Evolutionary conservation across 2,329 filamentous ascomycete species (phyloP).

Genomic region (Ascochyta koolunga): DNA sequence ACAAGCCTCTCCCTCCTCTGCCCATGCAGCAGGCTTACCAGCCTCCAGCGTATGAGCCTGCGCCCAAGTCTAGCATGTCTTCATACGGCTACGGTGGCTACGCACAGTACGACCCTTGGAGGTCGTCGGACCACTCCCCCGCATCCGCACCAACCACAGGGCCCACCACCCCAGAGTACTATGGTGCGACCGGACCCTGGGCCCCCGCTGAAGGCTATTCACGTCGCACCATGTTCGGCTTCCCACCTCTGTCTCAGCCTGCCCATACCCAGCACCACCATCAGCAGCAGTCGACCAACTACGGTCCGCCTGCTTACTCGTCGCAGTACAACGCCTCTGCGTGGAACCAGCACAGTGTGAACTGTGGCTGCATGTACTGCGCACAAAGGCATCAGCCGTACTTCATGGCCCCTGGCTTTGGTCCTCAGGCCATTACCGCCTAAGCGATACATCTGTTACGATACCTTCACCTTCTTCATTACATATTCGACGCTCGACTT

Average conservation of each 20-base stretch:
- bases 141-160: constrained; percentile 61
- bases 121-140: constrained; percentile 54
- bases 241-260: constrained; percentile 46
- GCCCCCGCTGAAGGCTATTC: constrained; percentile 53
- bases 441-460: constrained; percentile 15
- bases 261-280: constrained; percentile 51
- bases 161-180: constrained; percentile 61
- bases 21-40: constrained; percentile 51
- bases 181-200: constrained; percentile 55
- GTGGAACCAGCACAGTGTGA: constrained; percentile 47
- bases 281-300: constrained; percentile 50
- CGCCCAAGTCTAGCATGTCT: constrained; percentile 44
- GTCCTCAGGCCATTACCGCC: constrained; percentile 47
- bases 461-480: constrained; percentile 21
- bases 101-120: constrained; percentile 52
- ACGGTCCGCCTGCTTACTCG: constrained; percentile 42
- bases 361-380: constrained; percentile 48
- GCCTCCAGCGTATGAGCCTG: constrained; percentile 41
- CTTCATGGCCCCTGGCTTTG: constrained; percentile 48
- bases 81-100: constrained; percentile 46
- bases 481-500: constrained; percentile 33
- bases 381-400: constrained; percentile 47
- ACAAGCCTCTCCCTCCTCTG: constrained; percentile 53
- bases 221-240: constrained; percentile 51
- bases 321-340: constrained; percentile 44